These are phyloP conservation scores for Penicillium verrucosum DNA, from an alignment of 2,329 filamentous ascomycete species.

Conservation along the genomic window DNA sequence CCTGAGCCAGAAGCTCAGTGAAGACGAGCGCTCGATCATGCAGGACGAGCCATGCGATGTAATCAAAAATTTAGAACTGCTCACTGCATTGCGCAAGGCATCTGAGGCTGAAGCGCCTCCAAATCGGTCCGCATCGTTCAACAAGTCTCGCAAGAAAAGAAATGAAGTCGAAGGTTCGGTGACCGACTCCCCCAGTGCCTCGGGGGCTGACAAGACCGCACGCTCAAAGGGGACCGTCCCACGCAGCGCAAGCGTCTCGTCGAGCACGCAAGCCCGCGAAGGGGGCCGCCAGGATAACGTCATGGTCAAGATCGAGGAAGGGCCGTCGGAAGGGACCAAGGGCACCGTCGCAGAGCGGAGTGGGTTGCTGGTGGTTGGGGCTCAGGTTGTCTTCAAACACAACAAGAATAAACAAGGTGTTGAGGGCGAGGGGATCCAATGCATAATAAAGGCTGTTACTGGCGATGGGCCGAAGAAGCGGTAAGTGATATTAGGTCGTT, in stretches of 20 bases:
- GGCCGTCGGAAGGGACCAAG: conserved; percentile 40
- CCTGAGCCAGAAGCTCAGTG: conserved; percentile 46
- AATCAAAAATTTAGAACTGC: conserved; percentile 49
- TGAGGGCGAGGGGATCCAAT: conserved; percentile 63
- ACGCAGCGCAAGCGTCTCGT: conserved; percentile 42
- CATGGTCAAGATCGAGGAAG: conserved; percentile 45
- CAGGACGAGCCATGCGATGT: conserved; percentile 50
- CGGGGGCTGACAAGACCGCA: conserved; percentile 43
- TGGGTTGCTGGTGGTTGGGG: conserved; percentile 45
- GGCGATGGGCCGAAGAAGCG: conserved; percentile 70
- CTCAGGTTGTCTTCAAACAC: conserved; percentile 52
- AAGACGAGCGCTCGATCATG: conserved; percentile 49
- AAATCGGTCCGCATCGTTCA: conserved; percentile 36
- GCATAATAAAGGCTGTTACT: conserved; percentile 70
- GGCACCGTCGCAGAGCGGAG: conserved; percentile 45
- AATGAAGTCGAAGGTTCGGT: conserved; percentile 44
- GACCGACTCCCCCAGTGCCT: conserved; percentile 46
- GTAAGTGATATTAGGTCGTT: conserved; percentile 25
- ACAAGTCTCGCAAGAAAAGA: conserved; percentile 48
- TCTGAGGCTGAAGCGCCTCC: conserved; percentile 46
- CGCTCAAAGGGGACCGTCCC: conserved; percentile 42
- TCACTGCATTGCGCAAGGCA: conserved; percentile 48
- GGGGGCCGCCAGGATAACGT: conserved; percentile 35
- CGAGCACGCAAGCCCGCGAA: conserved; percentile 41
- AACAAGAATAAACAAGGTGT: conserved; percentile 51